Percentiles rank a stretch among this genome's conserved stretches.
These are phyloP conservation scores for Tephrocybe rancida DNA, from an alignment of 768 basidiomycete genomes.

Conservation along the genomic window DNA sequence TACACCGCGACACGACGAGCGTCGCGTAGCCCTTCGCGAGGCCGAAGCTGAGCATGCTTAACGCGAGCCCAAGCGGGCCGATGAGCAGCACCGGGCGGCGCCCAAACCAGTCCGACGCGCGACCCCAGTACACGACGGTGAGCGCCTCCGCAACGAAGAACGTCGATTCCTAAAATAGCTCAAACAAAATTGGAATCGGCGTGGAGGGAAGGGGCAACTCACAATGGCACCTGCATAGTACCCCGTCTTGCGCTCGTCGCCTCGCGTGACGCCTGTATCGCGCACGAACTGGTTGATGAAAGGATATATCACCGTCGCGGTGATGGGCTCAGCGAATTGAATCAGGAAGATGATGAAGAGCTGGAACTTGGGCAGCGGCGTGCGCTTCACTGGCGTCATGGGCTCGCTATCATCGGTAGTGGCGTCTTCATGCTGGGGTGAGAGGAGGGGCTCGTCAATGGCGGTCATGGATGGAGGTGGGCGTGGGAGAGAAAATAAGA, in stretches of 20 bases:
- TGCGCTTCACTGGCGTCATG: slow-evolving; percentile 8
- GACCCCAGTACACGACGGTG: slow-evolving; percentile 32
- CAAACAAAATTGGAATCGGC: background rate
- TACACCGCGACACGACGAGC: slow-evolving; percentile 12
- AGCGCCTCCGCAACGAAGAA: slow-evolving; percentile 36
- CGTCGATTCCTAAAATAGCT: slow-evolving; percentile 29
- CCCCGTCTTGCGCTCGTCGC: slow-evolving; percentile 46
- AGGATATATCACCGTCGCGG: slow-evolving; percentile 43
- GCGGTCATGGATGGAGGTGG: too few species aligned
- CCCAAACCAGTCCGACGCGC: slow-evolving; percentile 37
- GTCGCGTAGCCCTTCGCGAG: slow-evolving; percentile 26
- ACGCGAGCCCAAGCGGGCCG: slow-evolving; percentile 30
- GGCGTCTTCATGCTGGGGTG: background rate
- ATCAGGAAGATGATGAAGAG: slow-evolving; percentile 36
- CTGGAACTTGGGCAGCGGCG: slow-evolving; percentile 40
- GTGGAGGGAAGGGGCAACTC: slow-evolving; percentile 17
- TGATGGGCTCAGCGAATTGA: slow-evolving; percentile 35
- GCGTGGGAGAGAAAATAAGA: too few species aligned
- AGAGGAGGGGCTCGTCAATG: too few species aligned
- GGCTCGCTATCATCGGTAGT: background rate
- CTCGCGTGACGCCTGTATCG: slow-evolving; percentile 42
- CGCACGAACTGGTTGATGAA: slow-evolving; percentile 47
- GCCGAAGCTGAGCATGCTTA: slow-evolving; percentile 36
- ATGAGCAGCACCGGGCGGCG: slow-evolving; percentile 33
- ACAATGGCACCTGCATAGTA: slow-evolving; percentile 54